Percentiles rank a stretch among this genome's conserved stretches.
Conservation (phyloP, 345 rosid species). For the Psidium friedrichsthalianum region DNA sequence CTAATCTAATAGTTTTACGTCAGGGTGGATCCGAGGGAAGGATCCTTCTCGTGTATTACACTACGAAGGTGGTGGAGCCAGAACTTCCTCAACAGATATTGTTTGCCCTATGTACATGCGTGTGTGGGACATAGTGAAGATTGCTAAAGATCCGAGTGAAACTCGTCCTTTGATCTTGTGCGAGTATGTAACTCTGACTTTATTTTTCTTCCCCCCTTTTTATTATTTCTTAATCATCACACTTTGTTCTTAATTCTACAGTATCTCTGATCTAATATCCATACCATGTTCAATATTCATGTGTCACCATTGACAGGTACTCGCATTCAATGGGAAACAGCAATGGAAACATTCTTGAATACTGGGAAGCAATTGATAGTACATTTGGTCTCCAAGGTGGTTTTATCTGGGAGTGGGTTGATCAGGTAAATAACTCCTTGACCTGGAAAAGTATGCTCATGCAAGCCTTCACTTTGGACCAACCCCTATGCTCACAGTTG, state of each 20-base stretch:
- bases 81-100: constrained; percentile 82
- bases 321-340: constrained; percentile 99
- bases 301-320: constrained; percentile 48
- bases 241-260: neutral
- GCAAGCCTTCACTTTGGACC: neutral
- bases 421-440: constrained; percentile 47
- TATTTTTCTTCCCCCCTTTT: constrained; percentile 8
- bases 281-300: constrained; percentile 10
- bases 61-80: constrained; percentile 98
- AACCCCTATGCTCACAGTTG: neutral
- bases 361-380: constrained; percentile 92
- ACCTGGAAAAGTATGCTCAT: neutral
- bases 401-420: constrained; percentile 99
- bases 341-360: constrained; percentile 72
- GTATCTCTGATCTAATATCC: neutral
- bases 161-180: constrained; percentile 90
- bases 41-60: constrained; percentile 75
- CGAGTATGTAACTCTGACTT: constrained; percentile 51
- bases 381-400: constrained; percentile 99
- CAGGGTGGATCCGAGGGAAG: constrained; percentile 89
- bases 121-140: constrained; percentile 87
- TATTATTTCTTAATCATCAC: neutral
- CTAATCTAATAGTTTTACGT: constrained; percentile 8
- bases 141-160: constrained; percentile 83
- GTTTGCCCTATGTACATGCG: constrained; percentile 99